Percentiles rank a stretch among this genome's conserved stretches.
Conservation (phyloP, 345 rosid genomes). For the Hypericum androsaemum region DNA sequence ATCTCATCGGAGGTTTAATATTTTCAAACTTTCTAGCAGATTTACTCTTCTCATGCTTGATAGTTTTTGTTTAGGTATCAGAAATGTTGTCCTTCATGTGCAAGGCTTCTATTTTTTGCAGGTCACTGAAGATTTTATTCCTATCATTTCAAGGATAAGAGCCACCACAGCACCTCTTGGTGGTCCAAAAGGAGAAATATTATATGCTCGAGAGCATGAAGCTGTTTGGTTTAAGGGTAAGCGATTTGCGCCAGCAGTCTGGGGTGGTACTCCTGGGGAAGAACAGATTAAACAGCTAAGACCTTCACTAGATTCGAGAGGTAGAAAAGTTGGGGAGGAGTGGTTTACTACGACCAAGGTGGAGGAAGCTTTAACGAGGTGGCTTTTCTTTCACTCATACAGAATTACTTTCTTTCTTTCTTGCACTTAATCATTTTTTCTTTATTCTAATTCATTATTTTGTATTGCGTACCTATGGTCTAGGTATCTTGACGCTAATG, state of each 20-base stretch:
- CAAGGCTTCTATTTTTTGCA: conserved; percentile 12
- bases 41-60: background rate
- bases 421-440: background rate
- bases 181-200: conserved; percentile 78
- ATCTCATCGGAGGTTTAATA: no score
- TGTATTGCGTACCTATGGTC: conserved; percentile 1
- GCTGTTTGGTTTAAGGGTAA: conserved; percentile 95
- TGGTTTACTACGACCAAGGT: conserved; percentile 84
- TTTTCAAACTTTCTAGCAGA: no score
- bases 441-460: background rate
- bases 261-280: conserved; percentile 90
- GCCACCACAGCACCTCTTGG: conserved; percentile 68
- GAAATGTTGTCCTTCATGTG: background rate
- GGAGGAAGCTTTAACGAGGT: conserved; percentile 77
- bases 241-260: conserved; percentile 64
- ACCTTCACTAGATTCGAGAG: conserved; percentile 82
- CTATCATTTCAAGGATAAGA: conserved; percentile 67
- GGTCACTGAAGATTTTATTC: conserved; percentile 78
- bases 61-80: conserved; percentile 7
- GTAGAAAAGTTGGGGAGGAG: conserved; percentile 93
- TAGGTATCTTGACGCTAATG: conserved; percentile 85
- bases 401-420: background rate
- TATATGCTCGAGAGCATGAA: conserved; percentile 83
- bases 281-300: conserved; percentile 87
- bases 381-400: conserved; percentile 2